Percentiles rank a stretch among this genome's conserved stretches.
phyloP scores from a whole-genome alignment of 2,329 filamentous ascomycete species.

The Alternaria rosae region DNA sequence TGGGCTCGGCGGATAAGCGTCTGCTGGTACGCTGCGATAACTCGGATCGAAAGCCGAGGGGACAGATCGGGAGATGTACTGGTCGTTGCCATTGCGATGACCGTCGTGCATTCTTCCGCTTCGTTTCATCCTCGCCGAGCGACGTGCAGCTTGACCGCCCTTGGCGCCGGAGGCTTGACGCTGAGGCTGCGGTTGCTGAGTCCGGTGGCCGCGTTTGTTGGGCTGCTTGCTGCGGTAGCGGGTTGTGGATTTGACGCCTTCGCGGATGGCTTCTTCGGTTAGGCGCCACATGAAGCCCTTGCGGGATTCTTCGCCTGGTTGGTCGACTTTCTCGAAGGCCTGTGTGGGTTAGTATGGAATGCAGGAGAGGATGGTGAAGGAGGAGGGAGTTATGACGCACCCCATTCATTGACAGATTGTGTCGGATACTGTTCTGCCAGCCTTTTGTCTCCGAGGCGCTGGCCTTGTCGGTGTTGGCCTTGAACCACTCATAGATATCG shows the following conservation, averaged over 20 bases:
- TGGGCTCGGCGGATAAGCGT: constrained; percentile 23
- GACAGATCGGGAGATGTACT: constrained; percentile 25
- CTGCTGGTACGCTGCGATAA: constrained; percentile 8
- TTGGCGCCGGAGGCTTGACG: constrained; percentile 56
- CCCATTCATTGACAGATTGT: constrained; percentile 94
- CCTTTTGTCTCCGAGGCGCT: constrained; percentile 65
- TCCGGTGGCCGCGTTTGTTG: constrained; percentile 51
- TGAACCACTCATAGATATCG: constrained; percentile 91
- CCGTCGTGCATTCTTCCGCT: constrained; percentile 27
- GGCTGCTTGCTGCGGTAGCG: constrained; percentile 57
- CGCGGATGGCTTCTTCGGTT: constrained; percentile 69
- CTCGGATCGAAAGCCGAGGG: constrained; percentile 23
- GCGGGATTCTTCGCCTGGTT: constrained; percentile 61
- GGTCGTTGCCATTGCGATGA: constrained; percentile 31
- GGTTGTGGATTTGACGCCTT: constrained; percentile 87
- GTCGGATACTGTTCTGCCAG: constrained; percentile 95
- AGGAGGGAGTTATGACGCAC: constrained; percentile 60
- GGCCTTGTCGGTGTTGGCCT: constrained; percentile 78
- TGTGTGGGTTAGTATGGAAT: constrained; percentile 35
- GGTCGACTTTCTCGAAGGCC: constrained; percentile 64
- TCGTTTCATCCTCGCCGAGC: constrained; percentile 33
- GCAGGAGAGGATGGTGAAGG: background rate
- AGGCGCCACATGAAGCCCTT: constrained; percentile 81
- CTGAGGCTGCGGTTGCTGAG: constrained; percentile 43
- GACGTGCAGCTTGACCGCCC: constrained; percentile 54